Base-by-base conservation (phyloP, 257 asterid species). In the Fraxinus anomala region DNA sequence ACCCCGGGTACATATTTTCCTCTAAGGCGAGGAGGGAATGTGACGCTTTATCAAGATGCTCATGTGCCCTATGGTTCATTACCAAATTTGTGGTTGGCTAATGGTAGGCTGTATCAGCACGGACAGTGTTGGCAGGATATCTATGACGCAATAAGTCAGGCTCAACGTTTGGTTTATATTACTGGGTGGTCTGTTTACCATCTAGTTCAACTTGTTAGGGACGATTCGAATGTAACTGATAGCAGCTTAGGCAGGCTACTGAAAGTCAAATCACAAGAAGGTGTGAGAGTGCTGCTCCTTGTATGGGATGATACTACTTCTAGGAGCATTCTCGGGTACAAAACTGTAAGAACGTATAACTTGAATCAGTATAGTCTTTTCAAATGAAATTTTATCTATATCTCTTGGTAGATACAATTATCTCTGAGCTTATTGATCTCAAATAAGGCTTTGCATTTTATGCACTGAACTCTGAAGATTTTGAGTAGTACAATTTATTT, bases 281-380 rank as follows among this genome's bases (percentile, higher is more conserved):
- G 97, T 33, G 97, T 93, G 73, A 86, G 98, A 66, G 94, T 93
- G 73, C 72, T 93, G 85, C 92, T 93, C 31, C 88, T 93, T 6
- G 86, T 93, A 37, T 93, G 98, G 98, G 97, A 92, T 82, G 98
- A 93, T 86, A 97, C 97, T 65, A 90, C 97, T 65, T 92, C 97
- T 13, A 86, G 83, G 66, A 92, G 95, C 86, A 84, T 92, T 65
- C 82, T 92, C 87, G 94, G 96, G 14, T 89, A 82, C 49, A 91
- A 81, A 87, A 88, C 91, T 73, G 98, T 93, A 90, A 90, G 94
- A 76, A 79, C 24, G 8, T 37, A 37, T 9, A 37, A 37, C 12
- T 1, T 39, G 42, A 39, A 39, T 39, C 42, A 1, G 12, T 8
- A 39, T 6, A 11, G 51, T 42, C 4, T 9, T 42, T 42, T 39